phyloP scores from a whole-genome alignment of 2,329 filamentous ascomycete species.

The Apiospora hydei region DNA sequence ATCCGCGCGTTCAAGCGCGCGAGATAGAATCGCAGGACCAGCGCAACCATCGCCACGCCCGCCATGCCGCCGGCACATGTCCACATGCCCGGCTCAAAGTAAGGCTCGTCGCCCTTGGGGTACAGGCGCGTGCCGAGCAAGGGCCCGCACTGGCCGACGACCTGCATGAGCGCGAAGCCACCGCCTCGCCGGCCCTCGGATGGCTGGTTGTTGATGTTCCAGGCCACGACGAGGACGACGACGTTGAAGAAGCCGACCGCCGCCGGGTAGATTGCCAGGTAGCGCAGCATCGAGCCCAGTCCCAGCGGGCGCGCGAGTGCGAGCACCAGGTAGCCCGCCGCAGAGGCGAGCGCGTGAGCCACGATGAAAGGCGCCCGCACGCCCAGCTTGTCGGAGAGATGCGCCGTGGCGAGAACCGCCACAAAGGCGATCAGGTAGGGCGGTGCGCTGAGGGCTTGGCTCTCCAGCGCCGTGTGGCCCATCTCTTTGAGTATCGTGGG shows the following conservation, averaged over 20 bases:
- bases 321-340: conserved; percentile 65
- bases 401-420: conserved; percentile 74
- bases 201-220: conserved; percentile 87
- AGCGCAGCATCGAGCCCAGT: conserved; percentile 62
- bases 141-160: conserved; percentile 83
- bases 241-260: conserved; percentile 83
- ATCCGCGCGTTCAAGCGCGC: conserved; percentile 56
- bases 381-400: conserved; percentile 71
- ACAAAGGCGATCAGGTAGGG: conserved; percentile 81
- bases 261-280: conserved; percentile 80
- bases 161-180: conserved; percentile 81
- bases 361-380: conserved; percentile 72
- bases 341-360: conserved; percentile 72
- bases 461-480: conserved; percentile 71
- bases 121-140: conserved; percentile 73
- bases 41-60: conserved; percentile 63
- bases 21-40: conserved; percentile 61
- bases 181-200: conserved; percentile 73
- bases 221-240: conserved; percentile 84
- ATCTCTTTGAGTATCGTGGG: conserved; percentile 80
- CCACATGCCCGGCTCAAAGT: conserved; percentile 68
- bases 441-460: conserved; percentile 82
- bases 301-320: conserved; percentile 60
- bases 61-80: conserved; percentile 70
- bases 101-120: conserved; percentile 65